These are phyloP conservation scores for Macrophomina tecta DNA, from an alignment of 2,329 filamentous ascomycete species.

Conservation along the genomic window DNA sequence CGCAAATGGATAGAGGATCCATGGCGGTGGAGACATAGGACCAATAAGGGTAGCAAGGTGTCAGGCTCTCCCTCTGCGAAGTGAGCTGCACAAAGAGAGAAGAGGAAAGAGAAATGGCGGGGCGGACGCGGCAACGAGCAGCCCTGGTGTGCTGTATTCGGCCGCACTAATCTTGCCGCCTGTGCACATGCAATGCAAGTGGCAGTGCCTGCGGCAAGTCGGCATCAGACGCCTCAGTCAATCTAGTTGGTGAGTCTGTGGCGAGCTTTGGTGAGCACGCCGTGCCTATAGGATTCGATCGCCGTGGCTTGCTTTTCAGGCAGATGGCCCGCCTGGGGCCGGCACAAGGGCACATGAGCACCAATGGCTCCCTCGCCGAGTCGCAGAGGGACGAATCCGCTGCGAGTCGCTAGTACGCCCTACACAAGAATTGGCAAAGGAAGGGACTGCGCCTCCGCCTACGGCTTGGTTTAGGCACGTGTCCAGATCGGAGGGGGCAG, in stretches of 20 bases:
- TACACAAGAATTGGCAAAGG: not conserved
- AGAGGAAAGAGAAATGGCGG: not conserved
- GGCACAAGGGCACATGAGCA: not conserved
- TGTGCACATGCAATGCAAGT: constrained; percentile 5
- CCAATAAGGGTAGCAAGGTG: not conserved
- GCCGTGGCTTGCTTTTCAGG: constrained; percentile 2
- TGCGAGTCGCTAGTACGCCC: not conserved
- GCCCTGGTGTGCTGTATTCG: constrained; percentile 2
- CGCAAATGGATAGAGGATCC: constrained; percentile 28
- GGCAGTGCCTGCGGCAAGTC: constrained; percentile 12
- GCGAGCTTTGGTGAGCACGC: not conserved
- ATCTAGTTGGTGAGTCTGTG: not conserved
- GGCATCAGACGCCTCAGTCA: not conserved
- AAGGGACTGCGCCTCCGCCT: constrained; percentile 19
- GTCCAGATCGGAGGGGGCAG: not conserved
- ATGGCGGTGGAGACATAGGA: constrained; percentile 23
- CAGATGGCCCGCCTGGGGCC: constrained; percentile 9
- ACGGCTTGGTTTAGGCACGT: constrained; percentile 6
- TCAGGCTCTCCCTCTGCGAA: not conserved
- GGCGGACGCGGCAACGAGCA: not conserved
- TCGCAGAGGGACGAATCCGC: not conserved
- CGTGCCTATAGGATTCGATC: constrained; percentile 6
- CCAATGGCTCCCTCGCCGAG: not conserved
- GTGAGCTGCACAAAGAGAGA: not conserved
- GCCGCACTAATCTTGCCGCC: not conserved